Conservation (phyloP, 345 rosid genomes). For the Eucalyptus grandis region DNA sequence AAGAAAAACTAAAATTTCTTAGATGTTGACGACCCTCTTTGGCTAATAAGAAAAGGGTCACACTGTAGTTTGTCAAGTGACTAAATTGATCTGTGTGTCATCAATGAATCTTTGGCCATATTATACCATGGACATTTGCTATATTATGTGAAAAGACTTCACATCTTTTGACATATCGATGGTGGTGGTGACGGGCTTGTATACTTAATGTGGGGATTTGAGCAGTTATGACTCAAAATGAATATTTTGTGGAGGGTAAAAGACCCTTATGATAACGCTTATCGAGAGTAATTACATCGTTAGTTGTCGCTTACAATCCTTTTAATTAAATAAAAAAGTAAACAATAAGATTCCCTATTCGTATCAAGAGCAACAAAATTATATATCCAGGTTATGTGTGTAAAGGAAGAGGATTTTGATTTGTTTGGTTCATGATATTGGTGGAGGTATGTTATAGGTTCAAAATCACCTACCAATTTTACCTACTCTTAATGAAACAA, state of each 20-base stretch:
- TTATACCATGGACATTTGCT: too few relatives aligned
- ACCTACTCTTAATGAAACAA: not conserved
- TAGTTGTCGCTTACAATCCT: rapidly evolving
- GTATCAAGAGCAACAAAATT: not conserved
- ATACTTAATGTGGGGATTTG: too few relatives aligned
- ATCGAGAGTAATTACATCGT: rapidly evolving
- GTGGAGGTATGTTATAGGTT: not conserved
- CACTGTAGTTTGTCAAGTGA: not conserved
- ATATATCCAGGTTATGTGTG: not conserved
- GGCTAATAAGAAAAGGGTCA: not conserved
- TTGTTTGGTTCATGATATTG: not conserved
- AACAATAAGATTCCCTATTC: not conserved
- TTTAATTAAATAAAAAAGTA: not conserved
- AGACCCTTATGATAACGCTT: not conserved
- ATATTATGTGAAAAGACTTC: too few relatives aligned
- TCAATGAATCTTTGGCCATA: too few relatives aligned
- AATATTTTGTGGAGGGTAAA: too few relatives aligned
- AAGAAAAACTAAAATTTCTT: too few relatives aligned
- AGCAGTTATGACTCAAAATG: too few relatives aligned
- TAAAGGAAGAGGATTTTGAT: not conserved
- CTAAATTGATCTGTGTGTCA: too few relatives aligned
- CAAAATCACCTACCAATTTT: not conserved
- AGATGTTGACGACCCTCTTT: not conserved
- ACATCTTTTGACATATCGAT: too few relatives aligned
- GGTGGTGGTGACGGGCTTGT: too few relatives aligned